phyloP scores from a whole-genome alignment of 179 eudicot genomes.

The Amaranthus tricolor region DNA sequence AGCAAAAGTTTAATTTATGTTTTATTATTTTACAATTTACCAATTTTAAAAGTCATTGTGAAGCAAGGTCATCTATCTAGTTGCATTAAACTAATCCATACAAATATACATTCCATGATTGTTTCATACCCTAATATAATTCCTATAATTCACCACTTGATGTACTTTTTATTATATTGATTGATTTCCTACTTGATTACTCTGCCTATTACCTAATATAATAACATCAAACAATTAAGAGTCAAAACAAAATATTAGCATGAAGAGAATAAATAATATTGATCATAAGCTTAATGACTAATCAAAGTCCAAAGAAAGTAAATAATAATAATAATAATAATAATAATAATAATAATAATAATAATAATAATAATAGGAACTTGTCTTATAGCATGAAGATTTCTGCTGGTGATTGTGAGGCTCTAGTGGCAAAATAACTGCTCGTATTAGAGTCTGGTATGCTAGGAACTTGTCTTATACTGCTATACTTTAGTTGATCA shows the following conservation, averaged over 20 bases:
- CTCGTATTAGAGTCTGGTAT: too few relatives aligned
- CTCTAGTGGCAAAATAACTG: too few relatives aligned
- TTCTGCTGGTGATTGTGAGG: too few relatives aligned
- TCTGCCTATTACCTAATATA: background rate
- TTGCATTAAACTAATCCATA: background rate
- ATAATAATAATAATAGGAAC: too few relatives aligned
- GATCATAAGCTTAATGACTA: slow-evolving; percentile 12
- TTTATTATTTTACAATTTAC: background rate
- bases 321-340: too few relatives aligned
- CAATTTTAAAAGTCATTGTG: background rate
- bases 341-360: too few relatives aligned
- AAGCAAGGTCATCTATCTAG: slow-evolving; percentile 9
- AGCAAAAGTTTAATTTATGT: too few relatives aligned
- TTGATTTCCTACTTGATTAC: background rate
- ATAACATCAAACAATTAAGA: background rate
- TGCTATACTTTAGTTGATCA: too few relatives aligned
- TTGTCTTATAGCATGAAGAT: too few relatives aligned
- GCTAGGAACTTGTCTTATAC: too few relatives aligned
- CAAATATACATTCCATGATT: background rate
- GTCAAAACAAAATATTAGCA: background rate
- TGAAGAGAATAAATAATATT: background rate
- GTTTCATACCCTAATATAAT: slow-evolving; percentile 11
- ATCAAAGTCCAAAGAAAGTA: background rate
- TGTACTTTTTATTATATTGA: background rate
- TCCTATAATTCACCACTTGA: slow-evolving; percentile 5